Evolutionary conservation across 176 grass and related monocot species (phyloP), one percentile per base, ranked within the genome.

Genomic region (Calamus simplicifolius): DNA sequence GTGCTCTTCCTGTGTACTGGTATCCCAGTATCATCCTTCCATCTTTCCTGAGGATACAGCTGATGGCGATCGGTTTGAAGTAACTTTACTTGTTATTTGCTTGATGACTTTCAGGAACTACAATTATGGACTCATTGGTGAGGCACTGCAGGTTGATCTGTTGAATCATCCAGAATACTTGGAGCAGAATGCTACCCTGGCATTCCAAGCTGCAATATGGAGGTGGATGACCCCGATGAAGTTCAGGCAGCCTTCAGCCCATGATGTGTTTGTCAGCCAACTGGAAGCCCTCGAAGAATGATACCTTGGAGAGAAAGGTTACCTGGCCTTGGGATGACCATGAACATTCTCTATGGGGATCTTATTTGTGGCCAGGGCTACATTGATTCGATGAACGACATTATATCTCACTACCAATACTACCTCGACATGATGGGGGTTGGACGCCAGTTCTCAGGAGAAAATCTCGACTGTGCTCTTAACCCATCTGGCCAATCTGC

Each of bases 151-250:
- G 29, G 61, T 86, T 59, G 77, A 89, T 84, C 77, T 95, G 48
- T 77, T 95, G 74, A 61, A 87, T 61, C 91, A 90, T 74, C 91
- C 91, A 18, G 91, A 95, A 50, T 81, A 90, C 85, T 48, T 95
- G 19, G 91, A 90, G 63, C 80, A 90, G 61, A 95, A 95, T 74
- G 83, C 86, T 6, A 95, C 91, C 16, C 38, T 95, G 13, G 91
- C 91, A 50, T 95, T 95, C 82, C 70, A 87, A 75, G 86, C 91
- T 28, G 86, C 91, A 29, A 73, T 95, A 4, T 95, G 91, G 91
- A 87, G 83, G 77, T 95, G 91, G 91, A 87, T 95, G 86, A 95
- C 79, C 73, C 91, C 86, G 19, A 74, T 95, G 73, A 95, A 90
- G 56, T 77, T 85, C 68, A 90, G 79, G 69, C 86, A 85, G 50